Evolutionary conservation across 129 eudicot species (phyloP), one percentile per base, ranked within the genome.

Genomic region (Kitagawia praeruptora): DNA sequence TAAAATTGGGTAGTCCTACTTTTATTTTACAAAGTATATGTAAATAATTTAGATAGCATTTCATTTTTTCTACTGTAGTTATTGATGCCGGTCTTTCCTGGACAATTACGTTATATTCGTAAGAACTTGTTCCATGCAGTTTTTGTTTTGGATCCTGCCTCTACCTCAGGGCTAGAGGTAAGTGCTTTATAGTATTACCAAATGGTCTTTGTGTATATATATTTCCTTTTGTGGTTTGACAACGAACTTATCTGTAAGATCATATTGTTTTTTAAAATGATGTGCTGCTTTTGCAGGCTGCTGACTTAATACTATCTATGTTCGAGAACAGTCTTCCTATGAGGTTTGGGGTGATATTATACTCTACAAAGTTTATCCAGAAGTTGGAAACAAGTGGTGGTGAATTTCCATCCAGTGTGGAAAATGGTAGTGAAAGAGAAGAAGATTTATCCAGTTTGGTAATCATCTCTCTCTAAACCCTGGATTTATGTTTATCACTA

Each of bases 21-120:
- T 49, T 38, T 74, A 1, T 44, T 15, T 42, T 79, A 21, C 23
- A n/a, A 41, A 56, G 5, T 47, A 37, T 28, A 4, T 6, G 40
- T 75, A 23, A 9, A 67, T 21, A 7, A 76, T 41, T 38, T 63
- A n/a, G 53, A 70, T 67, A 14, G 40, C 39, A 64, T 85, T 73
- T 79, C 4, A 70, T 15, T 44, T 72, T 81, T 70, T 23, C 15
- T 67, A 70, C 38, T 81, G 25, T 80, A 95, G 99, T 88, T 95
- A 70, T 84, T 95, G 85, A 95, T 95, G 99, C 99, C 99, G 6
- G 96, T 91, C 58, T 95, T 83, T 82, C 99, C 99, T 75, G 99
- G 99, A 81, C 99, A 95, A 89, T 75, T 90, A 76, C 99, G 97
- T 39, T 92, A 95, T 89, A 90, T 95, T 12, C 97, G 99, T 47